Percentiles rank a stretch among this genome's conserved stretches.
These are phyloP conservation scores for Colletotrichum aenigma DNA, from an alignment of 2,329 filamentous ascomycete species.

Conservation along the genomic window DNA sequence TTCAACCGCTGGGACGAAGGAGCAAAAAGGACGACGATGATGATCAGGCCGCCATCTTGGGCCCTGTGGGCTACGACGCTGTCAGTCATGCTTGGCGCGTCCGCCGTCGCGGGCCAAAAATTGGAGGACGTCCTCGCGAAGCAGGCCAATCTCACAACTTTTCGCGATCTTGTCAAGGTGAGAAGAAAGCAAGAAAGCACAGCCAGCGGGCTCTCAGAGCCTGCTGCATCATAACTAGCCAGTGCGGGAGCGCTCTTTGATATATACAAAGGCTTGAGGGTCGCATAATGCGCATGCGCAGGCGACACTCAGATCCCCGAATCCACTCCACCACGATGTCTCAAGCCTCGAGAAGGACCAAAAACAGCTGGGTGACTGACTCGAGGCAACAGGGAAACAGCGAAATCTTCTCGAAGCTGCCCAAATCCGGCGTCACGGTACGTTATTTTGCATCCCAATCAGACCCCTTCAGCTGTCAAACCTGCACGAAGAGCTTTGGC, in stretches of 20 bases:
- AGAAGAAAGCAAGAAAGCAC: neutral
- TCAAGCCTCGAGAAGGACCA: neutral
- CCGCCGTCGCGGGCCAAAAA: slow-evolving; percentile 30
- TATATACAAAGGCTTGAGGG: neutral
- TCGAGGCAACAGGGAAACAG: slow-evolving; percentile 40
- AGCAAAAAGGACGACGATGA: neutral
- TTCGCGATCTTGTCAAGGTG: slow-evolving; percentile 47
- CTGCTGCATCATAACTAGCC: neutral
- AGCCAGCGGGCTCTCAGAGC: neutral
- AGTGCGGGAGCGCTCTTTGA: neutral
- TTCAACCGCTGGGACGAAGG: neutral
- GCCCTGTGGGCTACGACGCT: neutral
- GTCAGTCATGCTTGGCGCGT: neutral
- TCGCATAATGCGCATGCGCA: neutral
- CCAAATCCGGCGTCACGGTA: slow-evolving; percentile 49
- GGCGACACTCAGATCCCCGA: neutral
- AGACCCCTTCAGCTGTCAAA: neutral
- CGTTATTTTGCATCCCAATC: slow-evolving; percentile 19
- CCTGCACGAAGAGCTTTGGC: neutral
- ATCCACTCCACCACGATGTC: neutral
- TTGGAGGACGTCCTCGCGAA: slow-evolving; percentile 42
- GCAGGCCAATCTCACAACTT: slow-evolving; percentile 47
- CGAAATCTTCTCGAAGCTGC: slow-evolving; percentile 46
- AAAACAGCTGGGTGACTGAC: neutral
- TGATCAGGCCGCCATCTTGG: neutral